Base-by-base conservation (phyloP, 352 stramenopile genomes). In the Globisporangium cederbergense region DNA sequence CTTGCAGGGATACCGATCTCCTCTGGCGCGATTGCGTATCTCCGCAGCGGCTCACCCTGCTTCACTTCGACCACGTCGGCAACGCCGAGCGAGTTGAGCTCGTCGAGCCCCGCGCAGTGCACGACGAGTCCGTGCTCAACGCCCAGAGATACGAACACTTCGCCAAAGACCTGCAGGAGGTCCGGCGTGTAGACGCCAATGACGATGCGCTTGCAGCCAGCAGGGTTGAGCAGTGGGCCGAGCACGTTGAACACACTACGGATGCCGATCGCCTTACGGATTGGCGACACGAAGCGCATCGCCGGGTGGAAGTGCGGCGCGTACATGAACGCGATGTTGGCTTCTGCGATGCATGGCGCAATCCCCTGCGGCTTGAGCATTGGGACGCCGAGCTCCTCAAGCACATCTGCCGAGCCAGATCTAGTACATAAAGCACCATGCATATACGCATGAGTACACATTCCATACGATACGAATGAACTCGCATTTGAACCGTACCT, bases 241-340 rank as follows among this genome's bases (percentile, higher is more conserved):
- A 99, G 79, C 58, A 99, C 97, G 74, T 99, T 99, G 70, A 99
- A 99, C 28, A 97, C 90, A 11, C 90, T 98, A 63, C 97, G 90
- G 42, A 99, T 93, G 28, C 93, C 90, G 56, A 99, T 94, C 54
- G 97, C 89, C 67, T 98, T 98, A 46, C 98, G 91, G 58, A 99
- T 90, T 2, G 97, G 97, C 34, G 93, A 91, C 43, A 99, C 96
- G 66, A 87, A 90, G 57, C 85, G 87, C 97, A 99, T 99, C 34
- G 96, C 90, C 30, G 97, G 97, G 78, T 99, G 97, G 76, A 98
- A 98, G 55, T 98, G 79, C 10, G 97, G 96, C 53, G 97, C 96
- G 79, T 97, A 99, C 89, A 99, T 98, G 77, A 99, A 99, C 14
- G 94, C 95, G 58, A 99, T 97, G 55, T 90, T 83, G 53, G 91